Conservation (phyloP, 2,329 filamentous ascomycete species). For the Fusarium irregulare region DNA sequence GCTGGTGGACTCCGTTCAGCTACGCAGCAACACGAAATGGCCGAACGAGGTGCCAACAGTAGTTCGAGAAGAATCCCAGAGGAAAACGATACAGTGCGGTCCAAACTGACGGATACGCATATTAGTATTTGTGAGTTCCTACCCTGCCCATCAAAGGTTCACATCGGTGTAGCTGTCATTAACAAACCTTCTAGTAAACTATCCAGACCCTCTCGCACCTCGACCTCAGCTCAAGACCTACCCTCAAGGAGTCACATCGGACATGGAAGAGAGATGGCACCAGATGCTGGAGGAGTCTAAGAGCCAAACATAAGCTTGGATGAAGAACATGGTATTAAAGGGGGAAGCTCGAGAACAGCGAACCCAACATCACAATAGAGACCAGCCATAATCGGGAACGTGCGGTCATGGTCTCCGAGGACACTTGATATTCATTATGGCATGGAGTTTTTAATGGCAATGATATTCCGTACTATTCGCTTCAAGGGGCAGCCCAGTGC, state of each 20-base stretch:
- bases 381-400: neutral
- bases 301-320: neutral
- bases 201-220: slow-evolving; percentile 60
- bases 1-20: slow-evolving; percentile 35
- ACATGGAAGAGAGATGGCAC: slow-evolving; percentile 56
- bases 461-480: neutral
- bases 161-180: slow-evolving; percentile 7
- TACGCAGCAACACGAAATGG: slow-evolving; percentile 37
- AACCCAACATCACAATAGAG: neutral
- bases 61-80: slow-evolving; percentile 56
- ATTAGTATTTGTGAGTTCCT: slow-evolving; percentile 59
- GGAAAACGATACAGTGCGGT: slow-evolving; percentile 55
- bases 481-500: neutral
- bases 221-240: slow-evolving; percentile 51
- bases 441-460: neutral
- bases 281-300: slow-evolving; percentile 46
- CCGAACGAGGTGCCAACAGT: slow-evolving; percentile 40
- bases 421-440: neutral
- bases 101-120: slow-evolving; percentile 56
- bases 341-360: neutral
- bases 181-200: slow-evolving; percentile 42
- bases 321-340: neutral
- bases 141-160: neutral
- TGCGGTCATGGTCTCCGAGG: neutral
- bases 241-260: slow-evolving; percentile 54